Evolutionary conservation across 768 basidiomycete species (phyloP).

Genomic region (Strobilomyces echinocephalus): DNA sequence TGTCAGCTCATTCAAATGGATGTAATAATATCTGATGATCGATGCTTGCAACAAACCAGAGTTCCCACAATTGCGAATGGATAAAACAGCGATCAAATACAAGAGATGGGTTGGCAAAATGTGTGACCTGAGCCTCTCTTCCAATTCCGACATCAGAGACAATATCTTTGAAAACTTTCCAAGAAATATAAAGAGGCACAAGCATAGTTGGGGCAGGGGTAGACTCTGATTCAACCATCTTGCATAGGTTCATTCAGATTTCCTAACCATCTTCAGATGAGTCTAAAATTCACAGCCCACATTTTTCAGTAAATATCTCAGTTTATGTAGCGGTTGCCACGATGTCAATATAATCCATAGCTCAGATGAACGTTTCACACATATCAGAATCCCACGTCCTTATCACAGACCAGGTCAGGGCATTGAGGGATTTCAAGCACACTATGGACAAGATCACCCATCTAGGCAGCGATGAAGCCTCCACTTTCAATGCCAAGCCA

Average conservation of each 20-base stretch:
- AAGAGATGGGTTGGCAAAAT: neutral
- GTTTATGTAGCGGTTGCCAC: neutral
- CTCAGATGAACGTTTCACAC: neutral
- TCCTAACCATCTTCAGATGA: neutral
- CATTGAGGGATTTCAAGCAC: too few species aligned
- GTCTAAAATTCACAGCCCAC: neutral
- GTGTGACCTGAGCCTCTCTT: slow-evolving; percentile 3
- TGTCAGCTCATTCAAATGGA: too few species aligned
- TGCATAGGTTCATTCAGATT: neutral
- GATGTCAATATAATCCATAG: neutral
- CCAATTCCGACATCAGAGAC: neutral
- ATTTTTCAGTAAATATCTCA: neutral
- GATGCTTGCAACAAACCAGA: too few species aligned
- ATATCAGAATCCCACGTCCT: neutral
- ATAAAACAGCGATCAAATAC: too few species aligned
- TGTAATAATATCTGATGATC: too few species aligned
- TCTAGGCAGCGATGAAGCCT: too few species aligned
- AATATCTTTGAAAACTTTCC: neutral
- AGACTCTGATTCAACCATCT: neutral
- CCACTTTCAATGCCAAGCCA: too few species aligned
- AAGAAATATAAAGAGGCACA: neutral
- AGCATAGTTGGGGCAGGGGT: neutral
- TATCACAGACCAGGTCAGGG: too few species aligned
- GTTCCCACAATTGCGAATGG: too few species aligned
- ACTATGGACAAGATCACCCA: too few species aligned